Percentiles rank a stretch among this genome's conserved stretches.
phyloP scores from a whole-genome alignment of 2,329 filamentous ascomycete genomes.

The Xylogone sp. region DNA sequence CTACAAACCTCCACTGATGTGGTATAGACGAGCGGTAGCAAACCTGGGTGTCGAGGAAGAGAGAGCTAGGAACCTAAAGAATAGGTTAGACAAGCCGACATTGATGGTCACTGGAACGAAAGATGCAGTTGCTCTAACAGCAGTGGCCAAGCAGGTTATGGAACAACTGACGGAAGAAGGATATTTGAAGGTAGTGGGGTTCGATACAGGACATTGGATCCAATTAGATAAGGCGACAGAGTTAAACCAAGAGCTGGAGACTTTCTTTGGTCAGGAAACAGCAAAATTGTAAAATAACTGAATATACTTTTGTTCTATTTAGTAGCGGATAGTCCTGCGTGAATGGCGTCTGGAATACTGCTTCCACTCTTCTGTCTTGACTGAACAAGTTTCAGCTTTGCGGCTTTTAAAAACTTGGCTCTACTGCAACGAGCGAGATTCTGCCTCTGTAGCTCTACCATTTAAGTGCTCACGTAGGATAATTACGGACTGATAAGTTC shows the following conservation, averaged over 20 bases:
- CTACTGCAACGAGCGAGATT: too few species aligned
- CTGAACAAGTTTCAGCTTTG: too few species aligned
- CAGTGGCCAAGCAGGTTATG: slow-evolving; percentile 7
- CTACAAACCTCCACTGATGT: slow-evolving; percentile 8
- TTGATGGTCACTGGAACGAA: slow-evolving; percentile 14
- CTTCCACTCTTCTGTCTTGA: too few species aligned
- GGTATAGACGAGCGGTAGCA: slow-evolving; percentile 13
- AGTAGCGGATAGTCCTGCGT: too few species aligned
- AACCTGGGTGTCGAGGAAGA: slow-evolving; percentile 12
- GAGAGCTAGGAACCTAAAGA: slow-evolving; percentile 3
- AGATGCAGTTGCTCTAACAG: slow-evolving; percentile 9
- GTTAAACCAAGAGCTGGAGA: slow-evolving; percentile 8
- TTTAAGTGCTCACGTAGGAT: too few species aligned
- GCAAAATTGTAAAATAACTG: not conserved
- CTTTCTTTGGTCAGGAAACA: slow-evolving; percentile 3
- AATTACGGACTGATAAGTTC: too few species aligned
- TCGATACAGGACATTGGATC: slow-evolving; percentile 18
- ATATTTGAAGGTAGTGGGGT: slow-evolving; percentile 6
- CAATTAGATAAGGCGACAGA: slow-evolving; percentile 16
- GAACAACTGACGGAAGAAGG: slow-evolving; percentile 5
- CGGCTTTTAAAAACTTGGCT: too few species aligned
- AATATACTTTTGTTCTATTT: too few species aligned
- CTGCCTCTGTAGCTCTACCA: too few species aligned
- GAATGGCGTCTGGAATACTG: too few species aligned
- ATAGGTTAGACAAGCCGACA: slow-evolving; percentile 5